Percentiles rank a stretch among this genome's conserved stretches.
Conservation (phyloP, 345 rosid genomes). For the Gossypioides kirkii region DNA sequence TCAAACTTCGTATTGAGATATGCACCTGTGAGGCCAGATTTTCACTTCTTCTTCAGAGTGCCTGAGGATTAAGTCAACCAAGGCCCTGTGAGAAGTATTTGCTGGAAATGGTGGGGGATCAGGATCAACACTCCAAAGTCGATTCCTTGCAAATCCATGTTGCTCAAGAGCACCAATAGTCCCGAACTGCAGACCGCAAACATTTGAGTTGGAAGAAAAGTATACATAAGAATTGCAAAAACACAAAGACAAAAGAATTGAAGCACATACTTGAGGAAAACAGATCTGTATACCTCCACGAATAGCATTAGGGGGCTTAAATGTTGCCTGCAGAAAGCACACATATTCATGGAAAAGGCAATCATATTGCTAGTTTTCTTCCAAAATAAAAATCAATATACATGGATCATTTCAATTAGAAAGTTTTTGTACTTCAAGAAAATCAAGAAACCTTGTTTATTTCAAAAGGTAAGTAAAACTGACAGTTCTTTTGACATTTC, state of each 20-base stretch:
- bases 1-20: not conserved
- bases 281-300: slow-evolving; percentile 91
- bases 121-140: no score
- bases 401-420: not conserved
- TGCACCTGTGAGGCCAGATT: no score
- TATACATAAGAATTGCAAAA: not conserved
- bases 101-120: no score
- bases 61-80: no score
- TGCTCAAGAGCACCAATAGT: slow-evolving; percentile 60
- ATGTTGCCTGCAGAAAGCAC: slow-evolving; percentile 47
- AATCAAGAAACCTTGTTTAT: no score
- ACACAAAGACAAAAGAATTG: slow-evolving; percentile 4
- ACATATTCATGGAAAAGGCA: slow-evolving; percentile 2
- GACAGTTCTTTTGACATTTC: no score
- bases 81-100: no score
- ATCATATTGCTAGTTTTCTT: not conserved
- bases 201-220: slow-evolving; percentile 14
- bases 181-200: slow-evolving; percentile 47
- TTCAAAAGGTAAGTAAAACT: no score
- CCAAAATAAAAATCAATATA: not conserved
- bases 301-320: slow-evolving; percentile 66
- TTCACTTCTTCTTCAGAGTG: no score
- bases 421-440: no score
- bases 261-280: slow-evolving; percentile 76
- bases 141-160: slow-evolving; percentile 82